These are phyloP conservation scores for Termitomyces sp. DNA, from an alignment of 768 basidiomycete species.

Conservation along the genomic window DNA sequence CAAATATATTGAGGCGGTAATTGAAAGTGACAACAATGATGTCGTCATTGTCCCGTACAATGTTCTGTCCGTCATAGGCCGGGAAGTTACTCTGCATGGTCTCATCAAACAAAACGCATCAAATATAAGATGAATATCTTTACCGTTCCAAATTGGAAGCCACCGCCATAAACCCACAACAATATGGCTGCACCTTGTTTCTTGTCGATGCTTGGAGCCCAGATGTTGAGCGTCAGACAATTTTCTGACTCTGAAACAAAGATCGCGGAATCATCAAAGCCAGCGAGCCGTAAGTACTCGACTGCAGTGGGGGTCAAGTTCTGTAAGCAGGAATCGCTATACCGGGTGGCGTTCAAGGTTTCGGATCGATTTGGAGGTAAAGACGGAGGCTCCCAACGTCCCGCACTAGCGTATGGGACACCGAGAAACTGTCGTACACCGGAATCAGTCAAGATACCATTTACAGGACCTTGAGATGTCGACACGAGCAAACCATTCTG, in stretches of 20 bases:
- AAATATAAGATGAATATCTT: not conserved
- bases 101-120: not conserved
- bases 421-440: conserved; percentile 29
- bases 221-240: conserved; percentile 32
- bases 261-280: conserved; percentile 12
- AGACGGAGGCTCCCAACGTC: conserved; percentile 26
- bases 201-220: conserved; percentile 24
- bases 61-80: conserved; percentile 21
- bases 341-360: conserved; percentile 20
- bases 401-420: conserved; percentile 27
- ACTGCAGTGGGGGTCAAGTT: conserved; percentile 11
- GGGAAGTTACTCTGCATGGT: conserved; percentile 21
- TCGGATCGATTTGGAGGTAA: conserved; percentile 15
- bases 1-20: no score
- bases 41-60: conserved; percentile 28
- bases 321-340: conserved; percentile 26
- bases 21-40: conserved; percentile 18
- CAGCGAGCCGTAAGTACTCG: conserved; percentile 19
- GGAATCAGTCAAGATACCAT: conserved; percentile 18
- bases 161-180: conserved; percentile 33
- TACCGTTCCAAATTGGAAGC: conserved; percentile 29
- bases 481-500: conserved; percentile 15
- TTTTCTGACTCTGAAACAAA: conserved; percentile 25
- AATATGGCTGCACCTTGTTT: conserved; percentile 29
- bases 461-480: conserved; percentile 25